phyloP scores from a whole-genome alignment of 345 rosid genomes.

The Melaleuca quinquenervia region DNA sequence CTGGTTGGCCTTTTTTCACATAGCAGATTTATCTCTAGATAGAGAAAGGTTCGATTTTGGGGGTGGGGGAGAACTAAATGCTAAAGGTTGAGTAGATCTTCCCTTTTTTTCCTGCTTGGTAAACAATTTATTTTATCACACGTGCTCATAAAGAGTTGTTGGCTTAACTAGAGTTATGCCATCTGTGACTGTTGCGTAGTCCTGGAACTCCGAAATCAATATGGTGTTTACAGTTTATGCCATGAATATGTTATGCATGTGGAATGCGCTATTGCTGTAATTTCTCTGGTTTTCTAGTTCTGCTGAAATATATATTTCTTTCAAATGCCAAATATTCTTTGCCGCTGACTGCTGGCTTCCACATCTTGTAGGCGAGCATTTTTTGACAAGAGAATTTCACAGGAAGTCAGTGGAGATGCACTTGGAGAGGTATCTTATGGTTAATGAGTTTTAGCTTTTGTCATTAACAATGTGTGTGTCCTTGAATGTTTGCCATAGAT shows the following conservation, averaged over 20 bases:
- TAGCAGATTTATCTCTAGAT: background rate
- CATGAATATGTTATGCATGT: background rate
- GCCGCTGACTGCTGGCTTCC: background rate
- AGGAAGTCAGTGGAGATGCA: conserved; percentile 74
- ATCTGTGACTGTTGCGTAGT: background rate
- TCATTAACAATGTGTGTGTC: background rate
- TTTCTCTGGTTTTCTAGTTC: background rate
- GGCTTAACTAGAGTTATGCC: background rate
- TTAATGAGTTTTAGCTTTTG: background rate
- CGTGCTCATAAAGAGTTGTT: background rate
- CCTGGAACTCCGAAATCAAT: background rate
- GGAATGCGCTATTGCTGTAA: background rate
- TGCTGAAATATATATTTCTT: background rate
- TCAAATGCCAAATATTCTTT: background rate
- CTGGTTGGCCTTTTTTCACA: background rate
- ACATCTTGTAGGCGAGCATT: conserved; percentile 33
- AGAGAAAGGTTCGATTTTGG: background rate
- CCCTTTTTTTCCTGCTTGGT: background rate
- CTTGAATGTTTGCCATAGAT: background rate
- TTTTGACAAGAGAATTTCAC: conserved; percentile 67
- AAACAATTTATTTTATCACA: background rate
- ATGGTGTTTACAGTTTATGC: background rate
- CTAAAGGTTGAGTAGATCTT: background rate
- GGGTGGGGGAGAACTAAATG: background rate
- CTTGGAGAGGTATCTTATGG: conserved; percentile 46